Base-by-base conservation (phyloP, 176 grass and related monocot genomes). In the Zoysia pacifica region DNA sequence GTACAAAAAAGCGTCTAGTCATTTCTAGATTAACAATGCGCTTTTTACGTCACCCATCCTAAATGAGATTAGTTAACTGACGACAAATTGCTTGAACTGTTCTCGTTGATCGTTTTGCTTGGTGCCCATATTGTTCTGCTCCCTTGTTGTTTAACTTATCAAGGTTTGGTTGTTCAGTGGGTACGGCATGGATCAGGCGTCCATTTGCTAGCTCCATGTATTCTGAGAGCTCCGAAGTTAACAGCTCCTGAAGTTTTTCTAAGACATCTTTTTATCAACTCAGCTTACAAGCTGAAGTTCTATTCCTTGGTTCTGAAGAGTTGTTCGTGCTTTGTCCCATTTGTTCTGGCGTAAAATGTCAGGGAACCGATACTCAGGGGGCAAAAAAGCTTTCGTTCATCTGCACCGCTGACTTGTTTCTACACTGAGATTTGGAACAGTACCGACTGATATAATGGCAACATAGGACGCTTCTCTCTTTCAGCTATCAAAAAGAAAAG, bases 101-200 rank as follows among this genome's bases (percentile, higher is more conserved):
- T 28, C 28, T 28, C 77, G 67, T 71, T 81, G 73, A 78, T 85
- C 62, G 87, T 35, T 62, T 62, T 36, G n/a, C 72, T 67, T 76
- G 65, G 87, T 65, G 28, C 77, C 75, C 62, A 61, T 70, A 56
- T 35, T 52, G 75, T 67, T 65, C 28, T 28, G 72, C 62, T 70
- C 70, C 53, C 38, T 42, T 51, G 65, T 85, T 85, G 72, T 77
- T 89, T 81, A 85, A 69, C 67, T 74, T 81, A 82, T 82, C 82
- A 53, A 60, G 59, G 56, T 41, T 75, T 69, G 54, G 58, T 50
- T 66, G 83, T 82, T 68, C 53, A 77, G 65, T 46, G 62, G 62
- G 82, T 77, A 28, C 28, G 28, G 28, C 28, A 28, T 28, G 43
- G 44, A 80, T 78, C 62, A 73, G 43, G 62, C 76, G 48, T 72